Conservation (phyloP, 2,329 filamentous ascomycete species). For the Nemania abortiva region DNA sequence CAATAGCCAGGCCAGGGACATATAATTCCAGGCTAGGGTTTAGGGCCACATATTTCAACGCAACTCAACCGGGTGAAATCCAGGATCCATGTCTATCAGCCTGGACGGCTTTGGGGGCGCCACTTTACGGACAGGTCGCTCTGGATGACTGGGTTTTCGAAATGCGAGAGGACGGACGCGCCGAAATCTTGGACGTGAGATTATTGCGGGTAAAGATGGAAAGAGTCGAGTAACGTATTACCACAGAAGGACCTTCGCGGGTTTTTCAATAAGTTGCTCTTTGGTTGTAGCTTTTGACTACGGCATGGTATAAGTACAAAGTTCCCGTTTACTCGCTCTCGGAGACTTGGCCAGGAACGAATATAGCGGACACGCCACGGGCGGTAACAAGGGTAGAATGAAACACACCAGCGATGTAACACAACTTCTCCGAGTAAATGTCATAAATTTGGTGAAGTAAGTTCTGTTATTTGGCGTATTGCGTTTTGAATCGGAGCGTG, state of each 20-base stretch:
- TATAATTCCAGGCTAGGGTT: slow-evolving; percentile 36
- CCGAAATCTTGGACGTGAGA: slow-evolving; percentile 28
- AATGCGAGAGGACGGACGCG: slow-evolving; percentile 37
- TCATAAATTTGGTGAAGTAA: too few species aligned
- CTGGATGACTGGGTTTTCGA: slow-evolving; percentile 41
- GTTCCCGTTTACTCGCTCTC: too few species aligned
- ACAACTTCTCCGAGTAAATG: too few species aligned
- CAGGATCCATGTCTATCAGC: slow-evolving; percentile 35
- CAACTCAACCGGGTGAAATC: slow-evolving; percentile 12
- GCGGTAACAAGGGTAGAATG: too few species aligned
- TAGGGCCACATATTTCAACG: slow-evolving; percentile 37
- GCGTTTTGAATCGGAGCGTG: too few species aligned
- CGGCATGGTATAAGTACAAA: not conserved
- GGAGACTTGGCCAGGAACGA: too few species aligned
- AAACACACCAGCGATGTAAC: too few species aligned
- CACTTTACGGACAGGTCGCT: slow-evolving; percentile 29
- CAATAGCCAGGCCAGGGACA: slow-evolving; percentile 7
- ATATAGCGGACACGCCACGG: too few species aligned
- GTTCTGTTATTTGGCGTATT: too few species aligned
- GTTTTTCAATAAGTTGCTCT: not conserved
- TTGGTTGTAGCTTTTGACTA: not conserved
- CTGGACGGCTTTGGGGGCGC: slow-evolving; percentile 36
- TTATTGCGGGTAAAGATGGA: slow-evolving; percentile 32
- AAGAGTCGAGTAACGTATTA: slow-evolving; percentile 2
- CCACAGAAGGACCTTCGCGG: not conserved